Evolutionary conservation across 306 rosid species (phyloP), one percentile per base, ranked within the genome.

Genomic region (Medicago arabica): DNA sequence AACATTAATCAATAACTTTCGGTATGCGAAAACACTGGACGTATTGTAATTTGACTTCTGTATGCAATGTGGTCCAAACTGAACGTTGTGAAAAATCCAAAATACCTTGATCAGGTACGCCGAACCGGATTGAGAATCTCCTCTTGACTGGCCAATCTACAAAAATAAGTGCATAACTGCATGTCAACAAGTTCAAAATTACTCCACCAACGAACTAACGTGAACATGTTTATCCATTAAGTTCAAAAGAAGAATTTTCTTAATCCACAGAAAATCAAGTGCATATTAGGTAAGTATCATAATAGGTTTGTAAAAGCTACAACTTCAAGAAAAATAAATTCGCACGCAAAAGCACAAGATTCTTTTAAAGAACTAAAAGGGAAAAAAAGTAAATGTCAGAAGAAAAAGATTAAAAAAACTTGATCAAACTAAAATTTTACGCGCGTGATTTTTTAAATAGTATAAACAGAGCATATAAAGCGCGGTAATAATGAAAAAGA

Each of bases 151-250:
- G 80, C 82, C 88, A 39, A 81, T 81, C 98, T 94, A 92, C 96
- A 90, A 92, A 81, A 91, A 92, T 75, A 88, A 88, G 82, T 80
- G 91, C 92, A 91, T 85, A 87, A 91, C 90, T 90, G 88, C 89
- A 89, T 80, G 98, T 93, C 98, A 93, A 88, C 88, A 80, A 85
- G 85, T 84, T 83, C 71, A 87, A 82, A 79, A 86, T 89, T 80
- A 91, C 85, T 86, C 83, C 64, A 79, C 41, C 76, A 79, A 86
- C 49, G 54, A 49, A 66, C 67, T 19, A 62, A 69, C 59, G 31
- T 14, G 75, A 78, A n/a, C n/a, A n/a, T n/a, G n/a, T n/a, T n/a
- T n/a, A n/a, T n/a, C n/a, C n/a, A n/a, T n/a, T n/a, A n/a, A n/a
- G n/a, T n/a, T n/a, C n/a, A n/a, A n/a, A n/a, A n/a, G n/a, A n/a